Evolutionary conservation across 1,284 basidiomycete species (phyloP).

Genomic region (Pascua sp.): DNA sequence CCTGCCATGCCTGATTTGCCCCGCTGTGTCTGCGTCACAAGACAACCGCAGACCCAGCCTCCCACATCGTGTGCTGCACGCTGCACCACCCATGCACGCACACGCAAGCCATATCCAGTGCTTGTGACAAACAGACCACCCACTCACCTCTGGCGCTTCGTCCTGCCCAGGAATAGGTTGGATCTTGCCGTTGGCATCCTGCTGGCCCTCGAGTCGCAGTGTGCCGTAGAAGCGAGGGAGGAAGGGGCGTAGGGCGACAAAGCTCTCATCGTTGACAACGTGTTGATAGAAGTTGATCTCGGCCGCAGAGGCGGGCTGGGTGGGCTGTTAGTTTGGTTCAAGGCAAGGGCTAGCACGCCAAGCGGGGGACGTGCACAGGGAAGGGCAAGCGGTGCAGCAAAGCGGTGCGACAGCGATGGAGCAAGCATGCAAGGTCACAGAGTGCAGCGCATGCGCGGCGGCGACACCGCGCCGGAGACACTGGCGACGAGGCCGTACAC

Average conservation of each 20-base stretch:
- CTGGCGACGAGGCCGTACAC: not conserved
- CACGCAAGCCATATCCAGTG: too few species aligned
- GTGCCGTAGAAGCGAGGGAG: slow-evolving; percentile 74
- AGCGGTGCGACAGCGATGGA: not conserved
- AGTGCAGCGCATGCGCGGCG: too few species aligned
- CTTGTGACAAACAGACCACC: too few species aligned
- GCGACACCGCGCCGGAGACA: too few species aligned
- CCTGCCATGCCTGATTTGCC: too few species aligned
- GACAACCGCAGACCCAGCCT: too few species aligned
- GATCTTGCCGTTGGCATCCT: slow-evolving; percentile 43
- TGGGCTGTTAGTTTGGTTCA: too few species aligned
- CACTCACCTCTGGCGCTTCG: slow-evolving; percentile 28
- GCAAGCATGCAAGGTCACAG: not conserved
- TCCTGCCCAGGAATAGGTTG: slow-evolving; percentile 14
- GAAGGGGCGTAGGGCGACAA: slow-evolving; percentile 52
- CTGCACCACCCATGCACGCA: too few species aligned
- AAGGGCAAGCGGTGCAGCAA: not conserved
- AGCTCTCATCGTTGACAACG: slow-evolving; percentile 48
- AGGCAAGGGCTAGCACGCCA: too few species aligned
- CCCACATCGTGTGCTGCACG: too few species aligned
- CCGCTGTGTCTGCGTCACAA: too few species aligned
- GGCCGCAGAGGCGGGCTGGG: slow-evolving; percentile 60
- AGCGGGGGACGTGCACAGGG: too few species aligned
- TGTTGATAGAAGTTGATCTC: slow-evolving; percentile 80
- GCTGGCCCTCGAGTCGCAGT: slow-evolving; percentile 62